Evolutionary conservation across 768 basidiomycete species (phyloP).

Genomic region (Tulasnella sp.): DNA sequence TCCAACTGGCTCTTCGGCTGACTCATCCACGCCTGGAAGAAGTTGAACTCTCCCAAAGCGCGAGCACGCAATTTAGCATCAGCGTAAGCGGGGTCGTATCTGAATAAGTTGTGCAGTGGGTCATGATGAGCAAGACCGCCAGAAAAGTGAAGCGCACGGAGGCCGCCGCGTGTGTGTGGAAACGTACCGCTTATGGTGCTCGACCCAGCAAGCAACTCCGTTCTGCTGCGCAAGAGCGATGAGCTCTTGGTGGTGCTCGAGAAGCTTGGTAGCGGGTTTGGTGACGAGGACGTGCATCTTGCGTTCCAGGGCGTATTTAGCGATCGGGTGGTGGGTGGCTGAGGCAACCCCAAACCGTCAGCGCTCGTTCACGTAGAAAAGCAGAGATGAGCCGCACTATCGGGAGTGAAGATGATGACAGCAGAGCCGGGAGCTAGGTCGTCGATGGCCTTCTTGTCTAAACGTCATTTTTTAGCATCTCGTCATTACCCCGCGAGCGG

Average conservation of each 20-base stretch:
- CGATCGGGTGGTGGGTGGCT: conserved; percentile 83
- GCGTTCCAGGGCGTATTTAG: conserved; percentile 80
- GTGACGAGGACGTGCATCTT: conserved; percentile 88
- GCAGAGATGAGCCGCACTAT: conserved; percentile 50
- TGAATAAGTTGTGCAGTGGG: conserved; percentile 19
- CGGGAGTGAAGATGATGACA: conserved; percentile 91
- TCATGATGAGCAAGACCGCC: too few relatives aligned
- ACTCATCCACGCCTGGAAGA: conserved; percentile 96
- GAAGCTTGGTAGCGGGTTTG: conserved; percentile 84
- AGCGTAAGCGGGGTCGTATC: conserved; percentile 80
- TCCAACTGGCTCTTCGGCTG: conserved; percentile 93
- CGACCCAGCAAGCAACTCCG: conserved; percentile 86
- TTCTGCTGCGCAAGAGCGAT: conserved; percentile 72
- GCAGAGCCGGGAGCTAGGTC: conserved; percentile 74
- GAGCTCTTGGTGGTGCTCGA: conserved; percentile 76
- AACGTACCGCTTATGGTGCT: conserved; percentile 79
- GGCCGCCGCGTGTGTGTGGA: too few relatives aligned
- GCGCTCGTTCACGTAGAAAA: neutral
- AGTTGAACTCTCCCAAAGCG: conserved; percentile 85
- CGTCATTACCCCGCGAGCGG: neutral
- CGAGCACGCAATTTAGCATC: conserved; percentile 78
- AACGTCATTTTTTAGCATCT: neutral
- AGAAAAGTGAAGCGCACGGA: too few relatives aligned
- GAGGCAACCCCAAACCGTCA: neutral
- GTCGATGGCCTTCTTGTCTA: conserved; percentile 80